Conservation (phyloP, 495 filamentous ascomycete species). For the Neurospora sp. region DNA sequence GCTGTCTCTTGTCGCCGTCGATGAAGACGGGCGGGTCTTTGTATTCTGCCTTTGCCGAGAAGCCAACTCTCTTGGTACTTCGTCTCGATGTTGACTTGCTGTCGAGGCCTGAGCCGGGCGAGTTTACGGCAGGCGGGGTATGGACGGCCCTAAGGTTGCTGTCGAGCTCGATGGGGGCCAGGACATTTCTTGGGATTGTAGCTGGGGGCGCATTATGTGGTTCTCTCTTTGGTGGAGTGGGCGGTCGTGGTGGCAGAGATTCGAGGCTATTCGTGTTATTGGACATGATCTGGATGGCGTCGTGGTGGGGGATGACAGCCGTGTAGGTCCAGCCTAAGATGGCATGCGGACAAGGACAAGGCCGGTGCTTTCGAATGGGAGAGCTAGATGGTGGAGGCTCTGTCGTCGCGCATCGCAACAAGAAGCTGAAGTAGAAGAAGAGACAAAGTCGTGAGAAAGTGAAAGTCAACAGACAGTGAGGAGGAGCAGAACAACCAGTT, state of each 20-base stretch:
- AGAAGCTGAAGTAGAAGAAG: not conserved
- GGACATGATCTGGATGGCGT: constrained; percentile 16
- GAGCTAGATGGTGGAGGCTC: not conserved
- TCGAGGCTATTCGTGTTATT: constrained; percentile 24
- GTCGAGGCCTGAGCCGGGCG: constrained; percentile 42
- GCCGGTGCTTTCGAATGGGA: not conserved
- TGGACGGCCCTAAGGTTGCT: constrained; percentile 25
- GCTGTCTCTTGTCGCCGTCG: constrained; percentile 28
- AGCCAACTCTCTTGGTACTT: constrained; percentile 59
- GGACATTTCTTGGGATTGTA: constrained; percentile 7
- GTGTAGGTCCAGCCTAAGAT: not conserved
- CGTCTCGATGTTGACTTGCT: constrained; percentile 47
- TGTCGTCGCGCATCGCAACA: not conserved
- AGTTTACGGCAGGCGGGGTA: constrained; percentile 39
- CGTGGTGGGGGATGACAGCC: not conserved
- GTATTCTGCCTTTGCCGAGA: constrained; percentile 64
- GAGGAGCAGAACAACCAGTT: not conserved
- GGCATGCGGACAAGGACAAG: not conserved
- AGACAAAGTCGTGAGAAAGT: not conserved
- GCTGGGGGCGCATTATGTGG: constrained; percentile 26
- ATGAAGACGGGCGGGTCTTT: constrained; percentile 46
- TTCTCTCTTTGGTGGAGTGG: constrained; percentile 42
- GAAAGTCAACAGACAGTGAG: not conserved
- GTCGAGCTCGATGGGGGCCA: constrained; percentile 20
- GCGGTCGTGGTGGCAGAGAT: constrained; percentile 38